phyloP scores from a whole-genome alignment of 208 protist genomes.

The Phytomonas sp. region DNA sequence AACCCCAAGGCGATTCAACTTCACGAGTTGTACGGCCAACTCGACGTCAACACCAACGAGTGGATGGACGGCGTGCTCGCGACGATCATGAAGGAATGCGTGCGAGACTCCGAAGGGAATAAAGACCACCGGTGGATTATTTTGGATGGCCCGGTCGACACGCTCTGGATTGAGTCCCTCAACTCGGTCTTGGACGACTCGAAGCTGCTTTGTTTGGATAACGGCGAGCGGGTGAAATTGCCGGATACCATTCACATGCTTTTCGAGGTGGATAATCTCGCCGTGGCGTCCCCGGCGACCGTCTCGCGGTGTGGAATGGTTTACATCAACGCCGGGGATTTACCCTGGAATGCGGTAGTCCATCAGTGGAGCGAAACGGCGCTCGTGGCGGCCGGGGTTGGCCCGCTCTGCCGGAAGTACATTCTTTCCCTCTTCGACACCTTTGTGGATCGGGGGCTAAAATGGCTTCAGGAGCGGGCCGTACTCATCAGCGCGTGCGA shows the following conservation, averaged over 20 bases:
- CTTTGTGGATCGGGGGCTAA: constrained; percentile 79
- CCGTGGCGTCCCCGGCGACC: constrained; percentile 96
- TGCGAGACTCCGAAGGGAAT: constrained; percentile 67
- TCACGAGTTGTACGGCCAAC: constrained; percentile 96
- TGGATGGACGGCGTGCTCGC: constrained; percentile 91
- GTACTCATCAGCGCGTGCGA: constrained; percentile 84
- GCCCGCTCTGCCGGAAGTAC: constrained; percentile 61
- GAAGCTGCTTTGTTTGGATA: constrained; percentile 96
- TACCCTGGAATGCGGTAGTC: constrained; percentile 91
- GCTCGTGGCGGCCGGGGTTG: constrained; percentile 30
- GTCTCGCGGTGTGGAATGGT: constrained; percentile 98
- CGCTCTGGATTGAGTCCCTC: constrained; percentile 98
- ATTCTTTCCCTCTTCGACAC: constrained; percentile 86
- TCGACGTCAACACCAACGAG: constrained; percentile 92
- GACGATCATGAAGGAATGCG: constrained; percentile 85
- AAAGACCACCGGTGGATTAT: constrained; percentile 95
- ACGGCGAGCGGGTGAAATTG: constrained; percentile 96
- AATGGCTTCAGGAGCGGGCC: constrained; percentile 78
- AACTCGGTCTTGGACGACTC: constrained; percentile 98
- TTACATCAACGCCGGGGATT: constrained; percentile 89
- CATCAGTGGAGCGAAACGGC: constrained; percentile 84
- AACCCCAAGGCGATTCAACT: constrained; percentile 97
- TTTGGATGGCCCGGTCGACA: constrained; percentile 98
- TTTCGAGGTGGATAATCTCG: constrained; percentile 96
- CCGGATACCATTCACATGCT: constrained; percentile 94